These are phyloP conservation scores for Boeremia exigua DNA, from an alignment of 2,329 filamentous ascomycete genomes.

Conservation along the genomic window DNA sequence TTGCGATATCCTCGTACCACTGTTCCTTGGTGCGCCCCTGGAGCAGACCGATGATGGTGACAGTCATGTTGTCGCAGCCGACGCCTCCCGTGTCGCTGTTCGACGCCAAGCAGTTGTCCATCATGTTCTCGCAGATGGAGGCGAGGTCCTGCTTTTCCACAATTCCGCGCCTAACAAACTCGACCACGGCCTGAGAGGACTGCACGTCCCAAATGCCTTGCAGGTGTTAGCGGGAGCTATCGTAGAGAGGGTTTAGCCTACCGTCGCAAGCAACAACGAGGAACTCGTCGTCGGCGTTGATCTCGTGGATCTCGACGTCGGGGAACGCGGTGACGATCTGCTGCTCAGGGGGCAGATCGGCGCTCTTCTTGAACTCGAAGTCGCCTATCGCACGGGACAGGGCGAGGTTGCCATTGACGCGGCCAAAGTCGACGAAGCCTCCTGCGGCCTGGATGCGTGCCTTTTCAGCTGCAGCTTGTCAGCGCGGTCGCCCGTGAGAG, in stretches of 20 bases:
- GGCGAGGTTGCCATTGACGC: slow-evolving; percentile 97
- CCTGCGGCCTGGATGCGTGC: slow-evolving; percentile 94
- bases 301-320: slow-evolving; percentile 89
- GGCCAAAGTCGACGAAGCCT: slow-evolving; percentile 97
- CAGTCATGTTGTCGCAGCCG: slow-evolving; percentile 99
- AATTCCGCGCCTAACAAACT: slow-evolving; percentile 96
- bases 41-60: slow-evolving; percentile 87
- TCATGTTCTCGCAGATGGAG: slow-evolving; percentile 99
- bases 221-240: slow-evolving; percentile 14
- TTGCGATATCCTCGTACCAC: slow-evolving; percentile 96
- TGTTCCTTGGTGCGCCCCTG: slow-evolving; percentile 93
- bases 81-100: slow-evolving; percentile 98
- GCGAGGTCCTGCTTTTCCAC: slow-evolving; percentile 94
- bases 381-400: slow-evolving; percentile 97
- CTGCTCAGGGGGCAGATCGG: slow-evolving; percentile 94
- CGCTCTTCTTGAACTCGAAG: slow-evolving; percentile 99
- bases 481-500: slow-evolving; percentile 15
- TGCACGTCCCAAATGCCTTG: slow-evolving; percentile 99
- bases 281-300: slow-evolving; percentile 94
- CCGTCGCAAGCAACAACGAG: slow-evolving; percentile 54
- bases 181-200: slow-evolving; percentile 94
- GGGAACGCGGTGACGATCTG: slow-evolving; percentile 98
- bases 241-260: slow-evolving; percentile 22
- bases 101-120: slow-evolving; percentile 98
- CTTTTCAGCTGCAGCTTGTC: slow-evolving; percentile 76